These are phyloP conservation scores for Ballota nigra DNA, from an alignment of 257 asterid genomes.

Conservation along the genomic window DNA sequence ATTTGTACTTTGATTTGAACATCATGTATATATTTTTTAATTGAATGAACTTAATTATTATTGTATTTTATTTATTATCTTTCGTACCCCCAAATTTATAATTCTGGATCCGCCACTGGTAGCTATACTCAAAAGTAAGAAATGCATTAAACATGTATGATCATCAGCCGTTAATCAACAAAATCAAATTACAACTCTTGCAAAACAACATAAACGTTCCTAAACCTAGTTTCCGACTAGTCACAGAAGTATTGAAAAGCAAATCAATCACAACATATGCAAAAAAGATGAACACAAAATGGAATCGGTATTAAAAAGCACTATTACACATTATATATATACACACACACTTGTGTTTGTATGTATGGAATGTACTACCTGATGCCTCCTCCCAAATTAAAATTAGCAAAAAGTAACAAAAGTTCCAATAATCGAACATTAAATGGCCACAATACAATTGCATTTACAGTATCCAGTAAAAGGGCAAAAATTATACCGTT, in stretches of 20 bases:
- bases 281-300: background rate
- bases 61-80: too few relatives aligned
- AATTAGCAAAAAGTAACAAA: background rate
- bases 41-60: too few relatives aligned
- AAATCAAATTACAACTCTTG: background rate
- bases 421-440: background rate
- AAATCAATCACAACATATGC: slow-evolving; percentile 13
- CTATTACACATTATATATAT: background rate
- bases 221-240: background rate
- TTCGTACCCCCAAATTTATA: too few relatives aligned
- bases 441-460: slow-evolving; percentile 1
- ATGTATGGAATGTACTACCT: background rate
- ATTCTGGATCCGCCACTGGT: too few relatives aligned
- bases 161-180: background rate
- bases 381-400: background rate
- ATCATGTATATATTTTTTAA: too few relatives aligned
- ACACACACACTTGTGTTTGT: background rate
- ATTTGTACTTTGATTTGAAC: too few relatives aligned
- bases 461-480: background rate
- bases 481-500: slow-evolving; percentile 6
- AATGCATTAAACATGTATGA: slow-evolving; percentile 1
- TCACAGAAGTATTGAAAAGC: slow-evolving; percentile 3
- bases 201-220: background rate
- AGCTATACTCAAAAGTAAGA: background rate
- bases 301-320: background rate